phyloP scores from a whole-genome alignment of 2,329 filamentous ascomycete species.

The Orbilia blumenaviensis region DNA sequence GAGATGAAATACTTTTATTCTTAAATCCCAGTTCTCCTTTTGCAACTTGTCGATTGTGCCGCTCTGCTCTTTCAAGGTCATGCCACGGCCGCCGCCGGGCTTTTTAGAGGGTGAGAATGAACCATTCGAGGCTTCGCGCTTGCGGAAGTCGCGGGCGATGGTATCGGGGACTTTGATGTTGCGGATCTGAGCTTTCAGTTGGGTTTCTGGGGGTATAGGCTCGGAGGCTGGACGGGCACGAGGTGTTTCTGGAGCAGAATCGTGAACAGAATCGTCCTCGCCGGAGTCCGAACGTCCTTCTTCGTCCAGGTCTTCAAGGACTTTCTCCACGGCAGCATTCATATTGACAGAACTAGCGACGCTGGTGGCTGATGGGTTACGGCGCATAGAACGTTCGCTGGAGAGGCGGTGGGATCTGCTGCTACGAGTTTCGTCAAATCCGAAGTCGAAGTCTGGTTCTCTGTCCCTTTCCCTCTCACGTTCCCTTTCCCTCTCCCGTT shows the following conservation, averaged over 20 bases:
- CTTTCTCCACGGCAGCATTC: constrained; percentile 45
- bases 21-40: constrained; percentile 98
- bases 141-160: constrained; percentile 83
- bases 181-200: constrained; percentile 84
- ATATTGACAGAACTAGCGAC: constrained; percentile 29
- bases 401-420: constrained; percentile 59
- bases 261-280: constrained; percentile 52
- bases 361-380: constrained; percentile 23
- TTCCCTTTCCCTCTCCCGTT: constrained; percentile 53
- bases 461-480: constrained; percentile 28
- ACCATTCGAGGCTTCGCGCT: constrained; percentile 65
- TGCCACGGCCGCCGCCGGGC: constrained; percentile 66
- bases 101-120: constrained; percentile 70
- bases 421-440: constrained; percentile 57
- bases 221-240: constrained; percentile 65
- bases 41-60: constrained; percentile 94
- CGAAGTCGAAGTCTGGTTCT: constrained; percentile 45
- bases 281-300: constrained; percentile 42
- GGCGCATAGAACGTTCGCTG: constrained; percentile 56
- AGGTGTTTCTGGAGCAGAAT: constrained; percentile 72
- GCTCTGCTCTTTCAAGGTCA: constrained; percentile 96
- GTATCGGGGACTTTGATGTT: constrained; percentile 92
- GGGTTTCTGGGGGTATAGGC: constrained; percentile 81
- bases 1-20: constrained; percentile 96
- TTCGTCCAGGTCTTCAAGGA: constrained; percentile 50